Conservation (phyloP, 306 rosid genomes). For the Dalbergia cultrata region DNA sequence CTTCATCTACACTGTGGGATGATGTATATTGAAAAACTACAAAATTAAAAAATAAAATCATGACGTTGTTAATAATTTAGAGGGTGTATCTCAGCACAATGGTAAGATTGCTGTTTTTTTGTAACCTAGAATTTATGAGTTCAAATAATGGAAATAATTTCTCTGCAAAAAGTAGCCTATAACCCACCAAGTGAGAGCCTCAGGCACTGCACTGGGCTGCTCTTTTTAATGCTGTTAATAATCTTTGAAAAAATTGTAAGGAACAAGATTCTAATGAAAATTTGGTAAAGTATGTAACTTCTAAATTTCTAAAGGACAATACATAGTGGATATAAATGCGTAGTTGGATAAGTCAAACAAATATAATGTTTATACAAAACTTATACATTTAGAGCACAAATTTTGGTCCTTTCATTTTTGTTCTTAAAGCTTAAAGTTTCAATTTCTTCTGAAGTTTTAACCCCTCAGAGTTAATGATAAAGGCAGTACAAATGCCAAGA, state of each 20-base stretch:
- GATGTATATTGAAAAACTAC: slow-evolving; percentile 88
- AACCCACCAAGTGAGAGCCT: no score
- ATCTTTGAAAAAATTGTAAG: not conserved
- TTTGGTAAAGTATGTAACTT: not conserved
- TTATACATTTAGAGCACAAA: not conserved
- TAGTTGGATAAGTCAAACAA: not conserved
- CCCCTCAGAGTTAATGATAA: not conserved
- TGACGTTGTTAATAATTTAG: not conserved
- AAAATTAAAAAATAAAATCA: not conserved
- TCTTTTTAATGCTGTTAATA: no score
- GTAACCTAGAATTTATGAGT: no score
- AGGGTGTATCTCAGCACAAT: no score
- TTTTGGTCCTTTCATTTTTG: not conserved
- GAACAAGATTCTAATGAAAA: not conserved
- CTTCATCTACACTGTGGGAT: slow-evolving; percentile 63
- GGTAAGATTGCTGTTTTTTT: no score
- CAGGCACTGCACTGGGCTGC: no score
- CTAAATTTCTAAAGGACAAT: not conserved
- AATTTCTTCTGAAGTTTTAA: not conserved
- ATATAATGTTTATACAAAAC: not conserved
- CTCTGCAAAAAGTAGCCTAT: no score
- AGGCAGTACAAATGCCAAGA: not conserved
- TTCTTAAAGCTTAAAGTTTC: slow-evolving; percentile 1
- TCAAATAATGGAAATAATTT: no score
- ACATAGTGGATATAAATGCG: not conserved